Percentiles rank a stretch among this genome's conserved stretches.
These are phyloP conservation scores for Apiospora arundinis DNA, from an alignment of 2,329 filamentous ascomycete species.

Conservation along the genomic window DNA sequence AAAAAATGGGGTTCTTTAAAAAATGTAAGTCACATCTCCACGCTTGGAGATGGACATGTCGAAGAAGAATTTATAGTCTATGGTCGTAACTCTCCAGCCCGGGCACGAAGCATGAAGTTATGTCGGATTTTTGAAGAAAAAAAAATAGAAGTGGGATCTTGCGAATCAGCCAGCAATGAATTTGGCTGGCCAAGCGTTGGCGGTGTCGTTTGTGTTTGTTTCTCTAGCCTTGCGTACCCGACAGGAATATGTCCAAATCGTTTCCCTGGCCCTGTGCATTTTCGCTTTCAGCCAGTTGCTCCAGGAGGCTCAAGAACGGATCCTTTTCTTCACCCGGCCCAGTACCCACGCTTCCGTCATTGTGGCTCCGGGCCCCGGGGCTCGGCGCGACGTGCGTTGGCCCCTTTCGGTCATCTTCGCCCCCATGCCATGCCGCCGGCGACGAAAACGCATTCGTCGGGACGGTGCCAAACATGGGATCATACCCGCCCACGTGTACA, in stretches of 20 bases:
- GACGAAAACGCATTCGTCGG: slow-evolving; percentile 61
- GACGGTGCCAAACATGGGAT: slow-evolving; percentile 65
- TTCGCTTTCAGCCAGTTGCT: slow-evolving; percentile 85
- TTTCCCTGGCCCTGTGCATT: slow-evolving; percentile 70
- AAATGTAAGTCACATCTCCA: neutral
- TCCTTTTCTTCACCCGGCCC: slow-evolving; percentile 72
- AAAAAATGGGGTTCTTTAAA: neutral
- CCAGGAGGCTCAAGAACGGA: slow-evolving; percentile 78
- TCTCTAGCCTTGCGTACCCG: slow-evolving; percentile 36
- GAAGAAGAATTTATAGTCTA: neutral
- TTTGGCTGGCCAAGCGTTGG: neutral
- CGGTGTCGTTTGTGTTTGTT: neutral
- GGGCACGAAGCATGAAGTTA: neutral
- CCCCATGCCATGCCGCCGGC: slow-evolving; percentile 57
- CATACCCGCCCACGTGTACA: slow-evolving; percentile 48
- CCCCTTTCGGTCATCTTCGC: slow-evolving; percentile 46
- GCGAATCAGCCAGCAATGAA: neutral
- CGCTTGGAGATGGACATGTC: neutral
- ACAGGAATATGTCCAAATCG: slow-evolving; percentile 80
- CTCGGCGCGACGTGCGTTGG: slow-evolving; percentile 47
- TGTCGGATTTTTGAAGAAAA: neutral
- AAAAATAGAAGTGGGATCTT: neutral
- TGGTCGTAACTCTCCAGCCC: neutral
- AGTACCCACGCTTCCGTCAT: slow-evolving; percentile 56
- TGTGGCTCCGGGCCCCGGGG: slow-evolving; percentile 56